Evolutionary conservation across 768 basidiomycete genomes (phyloP).

Genomic region (Roridomyces roridus): DNA sequence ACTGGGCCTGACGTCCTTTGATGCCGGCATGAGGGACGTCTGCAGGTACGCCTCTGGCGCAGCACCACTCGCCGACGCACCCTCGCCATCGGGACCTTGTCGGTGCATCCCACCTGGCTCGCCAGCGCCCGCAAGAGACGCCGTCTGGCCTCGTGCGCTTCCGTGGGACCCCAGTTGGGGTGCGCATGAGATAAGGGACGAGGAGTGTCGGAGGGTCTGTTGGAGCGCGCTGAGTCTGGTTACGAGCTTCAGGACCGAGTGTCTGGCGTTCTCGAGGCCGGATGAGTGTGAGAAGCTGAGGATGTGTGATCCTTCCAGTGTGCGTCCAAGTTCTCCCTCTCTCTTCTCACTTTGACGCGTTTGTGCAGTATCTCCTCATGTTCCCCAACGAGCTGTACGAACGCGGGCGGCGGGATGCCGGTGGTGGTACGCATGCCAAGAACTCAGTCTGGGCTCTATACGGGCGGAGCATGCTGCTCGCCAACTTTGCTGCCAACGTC

Average conservation of each 20-base stretch:
- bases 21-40: slow-evolving; percentile 47
- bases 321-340: slow-evolving; percentile 34
- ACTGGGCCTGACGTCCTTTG: slow-evolving; percentile 49
- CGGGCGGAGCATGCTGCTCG: slow-evolving; percentile 62
- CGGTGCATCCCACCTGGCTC: slow-evolving; percentile 38
- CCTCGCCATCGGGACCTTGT: slow-evolving; percentile 33
- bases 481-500: slow-evolving; percentile 32
- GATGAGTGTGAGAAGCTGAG: slow-evolving; percentile 44
- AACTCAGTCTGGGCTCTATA: slow-evolving; percentile 64
- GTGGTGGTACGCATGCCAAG: slow-evolving; percentile 47
- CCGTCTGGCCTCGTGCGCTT: slow-evolving; percentile 44
- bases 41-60: slow-evolving; percentile 41
- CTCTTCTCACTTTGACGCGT: background rate
- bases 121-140: slow-evolving; percentile 28
- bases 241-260: slow-evolving; percentile 44
- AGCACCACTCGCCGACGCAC: slow-evolving; percentile 31
- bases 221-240: slow-evolving; percentile 51
- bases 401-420: slow-evolving; percentile 19
- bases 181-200: slow-evolving; percentile 46
- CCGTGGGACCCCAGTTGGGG: slow-evolving; percentile 53
- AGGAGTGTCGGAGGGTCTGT: slow-evolving; percentile 57
- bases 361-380: slow-evolving; percentile 40
- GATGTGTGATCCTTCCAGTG: slow-evolving; percentile 35
- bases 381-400: slow-evolving; percentile 58
- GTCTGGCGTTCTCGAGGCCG: slow-evolving; percentile 50